phyloP scores from a whole-genome alignment of 2,329 filamentous ascomycete genomes.

The Lachnellula subtilissima region DNA sequence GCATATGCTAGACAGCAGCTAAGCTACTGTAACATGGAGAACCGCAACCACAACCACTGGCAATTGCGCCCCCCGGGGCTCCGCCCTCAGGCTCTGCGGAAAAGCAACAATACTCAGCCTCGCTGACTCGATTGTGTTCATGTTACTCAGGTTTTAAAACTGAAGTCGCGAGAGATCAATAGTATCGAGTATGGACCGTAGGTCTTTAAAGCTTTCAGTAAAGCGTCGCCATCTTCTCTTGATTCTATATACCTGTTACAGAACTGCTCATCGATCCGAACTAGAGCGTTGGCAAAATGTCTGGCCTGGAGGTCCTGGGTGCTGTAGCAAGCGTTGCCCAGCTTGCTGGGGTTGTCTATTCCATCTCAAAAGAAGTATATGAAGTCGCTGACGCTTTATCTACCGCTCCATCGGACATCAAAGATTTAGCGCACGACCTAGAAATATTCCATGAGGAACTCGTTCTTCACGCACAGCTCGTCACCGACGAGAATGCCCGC shows the following conservation, averaged over 20 bases:
- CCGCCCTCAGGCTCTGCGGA: too few relatives aligned
- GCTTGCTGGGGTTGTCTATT: conserved; percentile 13
- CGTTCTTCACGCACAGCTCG: conserved; percentile 8
- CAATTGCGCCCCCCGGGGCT: too few relatives aligned
- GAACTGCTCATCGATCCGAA: background rate
- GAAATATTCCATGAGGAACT: conserved; percentile 16
- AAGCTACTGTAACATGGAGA: too few relatives aligned
- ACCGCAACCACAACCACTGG: too few relatives aligned
- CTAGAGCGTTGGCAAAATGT: background rate
- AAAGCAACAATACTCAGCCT: too few relatives aligned
- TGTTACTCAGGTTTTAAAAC: background rate
- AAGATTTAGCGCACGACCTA: conserved; percentile 15
- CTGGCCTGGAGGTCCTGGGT: conserved; percentile 14
- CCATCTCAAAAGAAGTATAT: conserved; percentile 15
- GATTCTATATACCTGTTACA: background rate
- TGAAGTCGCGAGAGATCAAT: background rate
- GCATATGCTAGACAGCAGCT: too few relatives aligned
- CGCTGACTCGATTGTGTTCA: background rate
- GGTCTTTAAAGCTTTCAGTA: background rate
- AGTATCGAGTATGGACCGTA: background rate
- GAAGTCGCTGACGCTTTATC: conserved; percentile 14
- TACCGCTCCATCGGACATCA: conserved; percentile 17
- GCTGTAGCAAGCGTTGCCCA: conserved; percentile 13
- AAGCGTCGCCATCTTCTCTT: background rate
- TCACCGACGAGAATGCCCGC: conserved; percentile 9